These are phyloP conservation scores for Pezicula radicicola DNA, from an alignment of 2,329 filamentous ascomycete species.

Conservation along the genomic window DNA sequence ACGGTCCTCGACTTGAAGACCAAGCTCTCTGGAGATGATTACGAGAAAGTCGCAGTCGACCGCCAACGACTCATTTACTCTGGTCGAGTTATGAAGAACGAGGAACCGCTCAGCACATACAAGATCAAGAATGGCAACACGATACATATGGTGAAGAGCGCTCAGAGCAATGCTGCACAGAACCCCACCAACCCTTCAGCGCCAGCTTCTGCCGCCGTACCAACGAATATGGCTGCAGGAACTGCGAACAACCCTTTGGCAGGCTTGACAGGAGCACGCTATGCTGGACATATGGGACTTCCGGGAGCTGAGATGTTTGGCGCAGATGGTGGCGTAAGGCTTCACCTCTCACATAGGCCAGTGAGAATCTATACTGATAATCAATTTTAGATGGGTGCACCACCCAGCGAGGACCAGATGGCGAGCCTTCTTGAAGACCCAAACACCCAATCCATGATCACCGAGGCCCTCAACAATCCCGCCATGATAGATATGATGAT, in stretches of 20 bases:
- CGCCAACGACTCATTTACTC: constrained; percentile 97
- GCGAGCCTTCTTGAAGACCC: constrained; percentile 86
- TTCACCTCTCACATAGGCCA: background rate
- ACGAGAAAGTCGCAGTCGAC: constrained; percentile 82
- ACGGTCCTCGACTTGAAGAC: constrained; percentile 84
- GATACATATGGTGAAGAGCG: constrained; percentile 94
- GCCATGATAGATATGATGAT: constrained; percentile 93
- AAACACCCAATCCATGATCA: constrained; percentile 81
- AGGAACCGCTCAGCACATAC: constrained; percentile 78
- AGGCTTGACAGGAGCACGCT: constrained; percentile 86
- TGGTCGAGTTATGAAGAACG: constrained; percentile 93
- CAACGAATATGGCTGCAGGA: constrained; percentile 76
- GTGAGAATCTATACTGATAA: constrained; percentile 17
- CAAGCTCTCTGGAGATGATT: constrained; percentile 77
- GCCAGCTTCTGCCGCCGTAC: constrained; percentile 57
- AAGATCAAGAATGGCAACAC: constrained; percentile 97
- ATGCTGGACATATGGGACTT: constrained; percentile 86
- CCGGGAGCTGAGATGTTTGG: constrained; percentile 88
- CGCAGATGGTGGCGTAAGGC: constrained; percentile 85
- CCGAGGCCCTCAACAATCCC: constrained; percentile 95
- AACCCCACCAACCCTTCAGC: constrained; percentile 43
- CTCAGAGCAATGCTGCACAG: constrained; percentile 63
- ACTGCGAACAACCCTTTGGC: constrained; percentile 86
- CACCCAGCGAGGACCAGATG: constrained; percentile 76
- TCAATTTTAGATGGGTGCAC: constrained; percentile 75